A percentile compares a stretch with the other conserved stretches of the same genome.
These are phyloP conservation scores for Apiospora hydei DNA, from an alignment of 2,329 filamentous ascomycete genomes.

Conservation along the genomic window DNA sequence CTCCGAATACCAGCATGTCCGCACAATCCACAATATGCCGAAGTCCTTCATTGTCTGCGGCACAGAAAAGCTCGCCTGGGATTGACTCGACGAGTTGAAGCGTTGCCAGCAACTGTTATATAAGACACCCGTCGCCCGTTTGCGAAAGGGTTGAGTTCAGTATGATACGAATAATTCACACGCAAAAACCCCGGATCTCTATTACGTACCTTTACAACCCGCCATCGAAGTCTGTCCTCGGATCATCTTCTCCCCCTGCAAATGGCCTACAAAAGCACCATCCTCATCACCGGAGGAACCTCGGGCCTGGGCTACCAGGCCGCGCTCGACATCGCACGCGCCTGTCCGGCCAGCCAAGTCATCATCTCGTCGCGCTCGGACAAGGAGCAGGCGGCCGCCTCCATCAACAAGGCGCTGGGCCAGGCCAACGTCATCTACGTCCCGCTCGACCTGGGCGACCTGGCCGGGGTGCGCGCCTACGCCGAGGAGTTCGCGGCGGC, in stretches of 20 bases:
- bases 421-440: conserved; percentile 51
- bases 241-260: not conserved
- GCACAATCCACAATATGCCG: not conserved
- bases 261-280: conserved; percentile 27
- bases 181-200: no score
- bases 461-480: conserved; percentile 50
- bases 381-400: conserved; percentile 46
- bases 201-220: not conserved
- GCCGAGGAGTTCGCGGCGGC: conserved; percentile 44
- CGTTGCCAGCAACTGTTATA: not conserved
- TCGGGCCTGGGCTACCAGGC: conserved; percentile 51
- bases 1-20: not conserved
- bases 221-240: not conserved
- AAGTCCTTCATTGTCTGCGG: not conserved
- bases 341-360: conserved; percentile 49
- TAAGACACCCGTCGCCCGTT: not conserved
- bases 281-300: conserved; percentile 57
- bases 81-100: no score
- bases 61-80: not conserved
- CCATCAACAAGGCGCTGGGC: conserved; percentile 50
- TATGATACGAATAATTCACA: no score
- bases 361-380: conserved; percentile 54
- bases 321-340: conserved; percentile 48
- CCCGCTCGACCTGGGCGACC: conserved; percentile 51
- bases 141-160: no score